These are phyloP conservation scores for Sophora flavescens DNA, from an alignment of 306 rosid species.

Conservation along the genomic window DNA sequence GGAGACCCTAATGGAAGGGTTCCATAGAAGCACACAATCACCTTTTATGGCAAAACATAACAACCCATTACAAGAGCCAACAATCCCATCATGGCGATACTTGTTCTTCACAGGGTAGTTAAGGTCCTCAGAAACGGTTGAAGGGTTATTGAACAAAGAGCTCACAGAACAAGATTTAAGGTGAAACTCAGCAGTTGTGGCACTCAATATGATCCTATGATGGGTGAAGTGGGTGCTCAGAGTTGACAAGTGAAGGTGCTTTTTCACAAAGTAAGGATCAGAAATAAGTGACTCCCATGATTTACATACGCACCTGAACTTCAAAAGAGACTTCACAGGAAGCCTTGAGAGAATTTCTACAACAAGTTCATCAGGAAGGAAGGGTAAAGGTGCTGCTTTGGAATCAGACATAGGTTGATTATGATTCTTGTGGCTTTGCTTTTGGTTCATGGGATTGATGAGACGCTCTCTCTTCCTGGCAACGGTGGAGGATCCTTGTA, in stretches of 20 bases:
- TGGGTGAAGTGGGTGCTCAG: constrained; percentile 38
- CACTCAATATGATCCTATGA: constrained; percentile 56
- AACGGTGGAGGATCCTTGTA: constrained; percentile 4
- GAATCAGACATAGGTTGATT: not conserved
- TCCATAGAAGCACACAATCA: constrained; percentile 63
- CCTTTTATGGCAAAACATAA: constrained; percentile 61
- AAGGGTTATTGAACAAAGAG: constrained; percentile 44
- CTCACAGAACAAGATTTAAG: constrained; percentile 52
- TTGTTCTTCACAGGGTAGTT: constrained; percentile 59
- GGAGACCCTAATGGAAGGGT: constrained; percentile 55
- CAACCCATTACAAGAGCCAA: constrained; percentile 62
- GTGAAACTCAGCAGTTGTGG: constrained; percentile 54
- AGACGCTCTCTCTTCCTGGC: constrained; percentile 44
- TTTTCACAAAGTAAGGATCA: constrained; percentile 50
- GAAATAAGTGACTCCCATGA: constrained; percentile 55
- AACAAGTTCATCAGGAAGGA: constrained; percentile 52
- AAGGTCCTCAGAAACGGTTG: constrained; percentile 47
- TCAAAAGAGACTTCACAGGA: constrained; percentile 52
- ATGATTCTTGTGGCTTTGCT: constrained; percentile 18
- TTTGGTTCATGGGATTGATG: not conserved
- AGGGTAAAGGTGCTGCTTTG: constrained; percentile 25
- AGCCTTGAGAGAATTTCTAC: constrained; percentile 58
- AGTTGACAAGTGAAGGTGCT: constrained; percentile 47
- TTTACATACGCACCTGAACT: constrained; percentile 59
- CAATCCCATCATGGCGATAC: constrained; percentile 56